Percentiles rank a stretch among this genome's conserved stretches.
phyloP scores from a whole-genome alignment of 352 stramenopile species.

The Pythium guiyangense region DNA sequence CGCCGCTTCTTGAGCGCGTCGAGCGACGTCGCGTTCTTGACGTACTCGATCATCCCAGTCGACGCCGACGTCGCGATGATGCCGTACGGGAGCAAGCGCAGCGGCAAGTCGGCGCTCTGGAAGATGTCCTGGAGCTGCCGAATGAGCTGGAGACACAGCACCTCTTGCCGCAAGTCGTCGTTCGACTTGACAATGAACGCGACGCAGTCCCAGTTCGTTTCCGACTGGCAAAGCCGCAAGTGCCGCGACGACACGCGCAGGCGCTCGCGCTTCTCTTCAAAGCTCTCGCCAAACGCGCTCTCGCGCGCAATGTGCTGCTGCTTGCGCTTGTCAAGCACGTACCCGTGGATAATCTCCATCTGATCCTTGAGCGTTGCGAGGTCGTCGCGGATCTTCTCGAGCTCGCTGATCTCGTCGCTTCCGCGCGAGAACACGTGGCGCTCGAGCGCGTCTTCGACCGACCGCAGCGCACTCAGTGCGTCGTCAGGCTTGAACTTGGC shows the following conservation, averaged over 20 bases:
- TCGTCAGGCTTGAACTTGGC: slow-evolving; percentile 58
- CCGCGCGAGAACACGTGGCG: slow-evolving; percentile 42
- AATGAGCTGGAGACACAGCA: slow-evolving; percentile 97
- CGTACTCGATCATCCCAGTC: slow-evolving; percentile 96
- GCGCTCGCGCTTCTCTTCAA: slow-evolving; percentile 71
- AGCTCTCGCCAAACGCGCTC: slow-evolving; percentile 80
- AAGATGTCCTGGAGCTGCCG: slow-evolving; percentile 95
- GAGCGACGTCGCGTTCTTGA: slow-evolving; percentile 96
- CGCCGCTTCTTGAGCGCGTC: slow-evolving; percentile 93
- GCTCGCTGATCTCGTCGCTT: slow-evolving; percentile 18
- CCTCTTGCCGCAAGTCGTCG: slow-evolving; percentile 97
- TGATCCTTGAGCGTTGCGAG: slow-evolving; percentile 65
- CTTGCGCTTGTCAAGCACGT: slow-evolving; percentile 56
- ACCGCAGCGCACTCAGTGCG: slow-evolving; percentile 46
- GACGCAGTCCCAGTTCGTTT: slow-evolving; percentile 68
- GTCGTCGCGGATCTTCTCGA: slow-evolving; percentile 34
- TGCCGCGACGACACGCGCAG: slow-evolving; percentile 54
- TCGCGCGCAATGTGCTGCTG: slow-evolving; percentile 64
- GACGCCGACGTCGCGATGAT: slow-evolving; percentile 95
- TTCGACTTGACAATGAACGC: slow-evolving; percentile 98
- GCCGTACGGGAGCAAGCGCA: slow-evolving; percentile 94
- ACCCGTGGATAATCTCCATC: slow-evolving; percentile 62
- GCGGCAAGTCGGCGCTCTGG: slow-evolving; percentile 88
- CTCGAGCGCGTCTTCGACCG: slow-evolving; percentile 51
- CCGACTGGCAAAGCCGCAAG: slow-evolving; percentile 19